A percentile compares a stretch with the other conserved stretches of the same genome.
These are phyloP conservation scores for Dictyostelium firmibasis DNA, from an alignment of 78 protist genomes.

Conservation along the genomic window DNA sequence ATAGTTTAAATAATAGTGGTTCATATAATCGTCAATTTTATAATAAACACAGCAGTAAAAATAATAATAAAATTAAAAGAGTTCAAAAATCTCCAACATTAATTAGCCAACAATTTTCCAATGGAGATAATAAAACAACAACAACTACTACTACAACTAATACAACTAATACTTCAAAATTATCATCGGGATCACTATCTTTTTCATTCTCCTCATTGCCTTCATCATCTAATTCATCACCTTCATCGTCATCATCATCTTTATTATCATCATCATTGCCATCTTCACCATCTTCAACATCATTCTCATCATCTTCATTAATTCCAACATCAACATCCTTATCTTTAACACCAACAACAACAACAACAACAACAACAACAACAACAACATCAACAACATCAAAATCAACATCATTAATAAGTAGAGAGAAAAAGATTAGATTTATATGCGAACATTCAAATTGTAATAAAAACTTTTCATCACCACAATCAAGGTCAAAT, in stretches of 20 bases:
- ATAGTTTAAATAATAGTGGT: not conserved
- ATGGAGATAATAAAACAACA: not conserved
- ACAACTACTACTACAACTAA: not conserved
- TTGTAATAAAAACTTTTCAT: not conserved
- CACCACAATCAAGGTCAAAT: conserved; percentile 8
- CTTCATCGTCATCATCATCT: too few relatives aligned
- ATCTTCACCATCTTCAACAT: too few relatives aligned
- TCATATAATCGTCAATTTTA: not conserved
- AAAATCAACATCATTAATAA: not conserved
- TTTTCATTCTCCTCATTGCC: too few relatives aligned
- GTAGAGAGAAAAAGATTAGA: not conserved
- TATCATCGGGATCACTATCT: too few relatives aligned
- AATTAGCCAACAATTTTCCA: not conserved
- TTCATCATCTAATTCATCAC: too few relatives aligned
- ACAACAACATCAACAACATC: not conserved
- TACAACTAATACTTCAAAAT: not conserved
- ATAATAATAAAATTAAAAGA: not conserved
- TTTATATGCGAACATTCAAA: not conserved
- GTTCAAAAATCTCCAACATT: not conserved
- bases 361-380: not conserved
- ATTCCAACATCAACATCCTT: too few relatives aligned
- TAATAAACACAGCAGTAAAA: not conserved
- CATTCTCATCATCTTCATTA: too few relatives aligned
- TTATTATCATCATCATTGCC: too few relatives aligned
- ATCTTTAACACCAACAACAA: too few relatives aligned